These are phyloP conservation scores for Leptomonas pyrrhocoris DNA, from an alignment of 208 protist genomes.

Conservation along the genomic window DNA sequence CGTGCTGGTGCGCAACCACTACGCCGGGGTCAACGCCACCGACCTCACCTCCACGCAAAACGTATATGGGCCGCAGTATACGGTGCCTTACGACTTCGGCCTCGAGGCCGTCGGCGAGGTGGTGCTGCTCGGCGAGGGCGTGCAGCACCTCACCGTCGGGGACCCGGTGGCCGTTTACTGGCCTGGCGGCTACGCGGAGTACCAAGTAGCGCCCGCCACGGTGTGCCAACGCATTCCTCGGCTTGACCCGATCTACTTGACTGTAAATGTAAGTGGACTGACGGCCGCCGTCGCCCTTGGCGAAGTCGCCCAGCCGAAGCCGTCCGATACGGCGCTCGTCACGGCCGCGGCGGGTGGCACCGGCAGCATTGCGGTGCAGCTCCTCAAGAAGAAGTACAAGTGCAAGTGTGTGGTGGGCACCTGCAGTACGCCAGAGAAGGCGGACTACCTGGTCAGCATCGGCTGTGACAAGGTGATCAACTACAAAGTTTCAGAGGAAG, in stretches of 20 bases:
- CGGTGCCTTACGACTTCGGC: constrained; percentile 33
- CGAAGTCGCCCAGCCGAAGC: constrained; percentile 32
- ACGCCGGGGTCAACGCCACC: constrained; percentile 44
- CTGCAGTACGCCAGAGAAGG: constrained; percentile 56
- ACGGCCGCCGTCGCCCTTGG: constrained; percentile 45
- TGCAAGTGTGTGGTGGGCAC: constrained; percentile 62
- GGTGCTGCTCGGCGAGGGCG: constrained; percentile 16
- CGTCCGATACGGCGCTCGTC: constrained; percentile 45
- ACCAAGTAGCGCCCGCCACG: constrained; percentile 29
- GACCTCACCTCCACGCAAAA: constrained; percentile 43
- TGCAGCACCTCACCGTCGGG: constrained; percentile 29
- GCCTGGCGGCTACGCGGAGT: constrained; percentile 43
- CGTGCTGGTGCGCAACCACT: constrained; percentile 36
- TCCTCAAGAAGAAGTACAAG: constrained; percentile 55
- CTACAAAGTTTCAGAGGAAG: constrained; percentile 44
- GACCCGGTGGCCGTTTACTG: constrained; percentile 34
- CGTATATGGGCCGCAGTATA: constrained; percentile 29
- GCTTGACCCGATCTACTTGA: constrained; percentile 32
- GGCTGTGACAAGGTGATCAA: constrained; percentile 57
- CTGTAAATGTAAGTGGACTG: constrained; percentile 37
- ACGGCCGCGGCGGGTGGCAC: constrained; percentile 69
- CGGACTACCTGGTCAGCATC: constrained; percentile 45
- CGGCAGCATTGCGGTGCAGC: constrained; percentile 60
- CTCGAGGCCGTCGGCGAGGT: constrained; percentile 44
- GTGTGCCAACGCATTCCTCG: constrained; percentile 25